Evolutionary conservation across 805 yeast species (phyloP).

Genomic region (Wickerhamomyces pijperi): DNA sequence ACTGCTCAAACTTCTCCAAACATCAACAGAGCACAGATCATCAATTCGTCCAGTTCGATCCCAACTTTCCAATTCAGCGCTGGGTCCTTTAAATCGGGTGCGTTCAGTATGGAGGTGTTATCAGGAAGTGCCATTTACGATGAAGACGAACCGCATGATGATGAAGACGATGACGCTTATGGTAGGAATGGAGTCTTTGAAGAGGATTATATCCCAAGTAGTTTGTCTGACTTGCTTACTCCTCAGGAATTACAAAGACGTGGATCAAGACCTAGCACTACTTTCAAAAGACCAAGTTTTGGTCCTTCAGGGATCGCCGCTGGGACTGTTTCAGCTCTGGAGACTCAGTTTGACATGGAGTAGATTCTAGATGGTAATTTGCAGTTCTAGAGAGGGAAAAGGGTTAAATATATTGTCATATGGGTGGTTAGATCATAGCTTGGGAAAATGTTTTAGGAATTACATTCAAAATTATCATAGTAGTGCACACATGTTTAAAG

Average conservation of each 20-base stretch:
- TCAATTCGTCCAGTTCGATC: neutral
- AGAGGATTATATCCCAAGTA: slow-evolving; percentile 75
- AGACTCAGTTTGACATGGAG: neutral
- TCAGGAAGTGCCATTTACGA: slow-evolving; percentile 22
- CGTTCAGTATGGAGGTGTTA: neutral
- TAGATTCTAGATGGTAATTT: too few species aligned
- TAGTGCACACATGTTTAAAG: too few species aligned
- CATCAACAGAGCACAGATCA: slow-evolving; percentile 3
- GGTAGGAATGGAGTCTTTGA: slow-evolving; percentile 25
- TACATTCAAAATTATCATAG: too few species aligned
- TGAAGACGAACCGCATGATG: slow-evolving; percentile 14
- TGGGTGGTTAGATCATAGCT: too few species aligned
- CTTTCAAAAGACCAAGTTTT: neutral
- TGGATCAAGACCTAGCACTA: slow-evolving; percentile 37
- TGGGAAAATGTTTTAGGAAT: too few species aligned
- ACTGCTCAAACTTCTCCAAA: neutral
- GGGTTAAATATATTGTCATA: too few species aligned
- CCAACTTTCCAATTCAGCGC: slow-evolving; percentile 3
- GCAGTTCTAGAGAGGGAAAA: too few species aligned
- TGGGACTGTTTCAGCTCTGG: neutral
- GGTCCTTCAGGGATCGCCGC: too few species aligned
- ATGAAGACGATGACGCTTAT: slow-evolving; percentile 2
- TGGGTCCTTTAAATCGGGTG: neutral
- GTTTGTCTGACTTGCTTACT: slow-evolving; percentile 58
- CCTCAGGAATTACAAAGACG: slow-evolving; percentile 53